Evolutionary conservation across 768 basidiomycete genomes (phyloP), one percentile per base, ranked within the genome.

Genomic region (Phanerochaete sordida): DNA sequence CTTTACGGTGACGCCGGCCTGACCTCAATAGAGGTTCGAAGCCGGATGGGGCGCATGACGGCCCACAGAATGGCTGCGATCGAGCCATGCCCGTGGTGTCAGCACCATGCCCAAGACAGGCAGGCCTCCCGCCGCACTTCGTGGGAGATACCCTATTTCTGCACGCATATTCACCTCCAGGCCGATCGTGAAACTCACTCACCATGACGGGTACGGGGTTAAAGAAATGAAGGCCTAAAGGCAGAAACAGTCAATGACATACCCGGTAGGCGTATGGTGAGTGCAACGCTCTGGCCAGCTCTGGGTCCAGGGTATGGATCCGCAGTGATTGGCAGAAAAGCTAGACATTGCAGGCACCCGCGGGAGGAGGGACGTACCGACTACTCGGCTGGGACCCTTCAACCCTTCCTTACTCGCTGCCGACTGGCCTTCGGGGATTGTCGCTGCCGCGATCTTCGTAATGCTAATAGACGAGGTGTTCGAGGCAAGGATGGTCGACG

Each of bases 141-240:
- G n/a, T 21, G 30, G 50, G 16, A 51, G 33, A 28, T 31, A 33
- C 50, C 50, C 50, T 23, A 51, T 30, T 51, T 51, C 50, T 26
- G 37, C 39, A 24, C 8, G 37, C 24, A 33, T 19, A 48, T 47
- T 6, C 59, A 7, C 13, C 15, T 23, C 30, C 12, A 27, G 16
- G 23, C 33, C 23, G 24, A 45, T 43, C 39, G 21, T 9, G 35
- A 31, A 37, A 11, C 50, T 30, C 13, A 49, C 83, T 53, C 69
- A 92, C 91, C 95, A 97, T 97, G 31, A 96, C 91, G 2, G 95
- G 95, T 3, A 97, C 95, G 3, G 95, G 95, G 68, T 98, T 96
- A 78, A 97, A 96, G 79, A 95, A 97, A 71, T 96, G 94, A 44
- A 96, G 77, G 13, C 88, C 92, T 93, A 12, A 37, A 45, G 28